Percentiles rank a stretch among this genome's conserved stretches.
Evolutionary conservation across 257 asterid genomes (phyloP).

Genomic region (Forsythia suspensa): DNA sequence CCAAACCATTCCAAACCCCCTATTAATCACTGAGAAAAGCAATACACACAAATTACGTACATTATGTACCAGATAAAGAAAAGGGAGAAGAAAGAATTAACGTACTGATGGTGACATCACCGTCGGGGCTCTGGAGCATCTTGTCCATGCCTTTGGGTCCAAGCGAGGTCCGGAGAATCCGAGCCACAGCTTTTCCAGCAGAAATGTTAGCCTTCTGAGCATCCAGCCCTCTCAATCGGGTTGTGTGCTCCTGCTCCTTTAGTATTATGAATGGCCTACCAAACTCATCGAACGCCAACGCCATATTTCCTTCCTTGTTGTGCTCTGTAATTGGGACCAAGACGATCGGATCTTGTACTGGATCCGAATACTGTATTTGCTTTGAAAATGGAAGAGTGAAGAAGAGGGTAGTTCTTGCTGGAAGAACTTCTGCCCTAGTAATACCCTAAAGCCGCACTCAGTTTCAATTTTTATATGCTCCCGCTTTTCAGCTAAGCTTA

Average conservation of each 20-base stretch:
- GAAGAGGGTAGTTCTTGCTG: too few species aligned
- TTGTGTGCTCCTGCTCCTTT: conserved; percentile 76
- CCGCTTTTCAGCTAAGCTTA: too few species aligned
- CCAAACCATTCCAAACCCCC: too few species aligned
- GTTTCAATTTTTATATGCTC: too few species aligned
- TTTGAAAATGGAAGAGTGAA: too few species aligned
- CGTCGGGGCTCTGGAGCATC: conserved; percentile 98
- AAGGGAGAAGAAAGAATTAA: too few species aligned
- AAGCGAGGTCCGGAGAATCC: conserved; percentile 83
- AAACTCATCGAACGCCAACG: conserved; percentile 88
- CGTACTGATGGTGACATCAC: conserved; percentile 90
- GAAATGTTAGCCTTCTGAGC: conserved; percentile 93
- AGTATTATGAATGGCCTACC: conserved; percentile 86
- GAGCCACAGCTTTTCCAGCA: conserved; percentile 87
- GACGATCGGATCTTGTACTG: conserved; percentile 18
- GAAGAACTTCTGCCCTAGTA: too few species aligned
- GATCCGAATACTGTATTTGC: conserved; percentile 23
- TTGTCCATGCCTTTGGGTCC: conserved; percentile 99
- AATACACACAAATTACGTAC: too few species aligned
- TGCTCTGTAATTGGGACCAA: not conserved
- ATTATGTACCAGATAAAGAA: too few species aligned
- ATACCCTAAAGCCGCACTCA: too few species aligned
- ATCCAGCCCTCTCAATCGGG: conserved; percentile 85
- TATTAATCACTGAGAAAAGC: too few species aligned
- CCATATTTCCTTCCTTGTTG: conserved; percentile 36